Base-by-base conservation (phyloP, 116 monocot genomes). In the Cymodocea nodosa region DNA sequence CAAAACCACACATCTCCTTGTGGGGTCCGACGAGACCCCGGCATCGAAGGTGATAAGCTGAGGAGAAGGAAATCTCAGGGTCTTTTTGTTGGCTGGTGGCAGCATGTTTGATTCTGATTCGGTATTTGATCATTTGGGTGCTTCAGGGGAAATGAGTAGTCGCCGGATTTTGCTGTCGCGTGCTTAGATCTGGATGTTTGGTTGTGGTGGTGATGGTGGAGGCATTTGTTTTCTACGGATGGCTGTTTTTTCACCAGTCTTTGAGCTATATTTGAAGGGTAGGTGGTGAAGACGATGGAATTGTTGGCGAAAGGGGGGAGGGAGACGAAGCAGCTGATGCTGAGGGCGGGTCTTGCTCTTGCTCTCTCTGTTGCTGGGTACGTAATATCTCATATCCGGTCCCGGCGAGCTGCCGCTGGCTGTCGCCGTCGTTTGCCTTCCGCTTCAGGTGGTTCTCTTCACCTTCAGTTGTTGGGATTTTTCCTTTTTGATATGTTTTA, bases 291-390 rank as follows among this genome's bases (percentile, higher is more conserved):
- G 35, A 37, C 35, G 67, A 30, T 18, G 40, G 53, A 18, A 53
- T 62, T 54, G 12, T 35, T 50, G 50, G 49, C 48, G 4, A 72
- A 48, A 44, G 80, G 64, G 23, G 66, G 30, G 79, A 76, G 66
- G 63, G 77, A 78, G n/a, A 56, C 75, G 59, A 78, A 75, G 49
- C 79, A 76, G 11, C 50, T 85, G 36, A 2, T 85, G 15, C n/a
- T 92, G 16, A 85, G 77, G 54, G 23, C 82, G 9, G 83, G 87
- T 64, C 30, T 81, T 19, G 73, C 83, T 50, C 61, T 92, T 19
- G 75, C 78, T n/a, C 68, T 87, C 25, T 85, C 92, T 25, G 51
- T 87, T 22, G 80, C 87, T 14, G 85, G 87, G 15, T 85, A 72
- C 22, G 15, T 92, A 23, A 23, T 70, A 64, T 73, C 80, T 20